A percentile compares a stretch with the other conserved stretches of the same genome.
phyloP scores from a whole-genome alignment of 257 asterid genomes.

The Nicotiana noctiflora region DNA sequence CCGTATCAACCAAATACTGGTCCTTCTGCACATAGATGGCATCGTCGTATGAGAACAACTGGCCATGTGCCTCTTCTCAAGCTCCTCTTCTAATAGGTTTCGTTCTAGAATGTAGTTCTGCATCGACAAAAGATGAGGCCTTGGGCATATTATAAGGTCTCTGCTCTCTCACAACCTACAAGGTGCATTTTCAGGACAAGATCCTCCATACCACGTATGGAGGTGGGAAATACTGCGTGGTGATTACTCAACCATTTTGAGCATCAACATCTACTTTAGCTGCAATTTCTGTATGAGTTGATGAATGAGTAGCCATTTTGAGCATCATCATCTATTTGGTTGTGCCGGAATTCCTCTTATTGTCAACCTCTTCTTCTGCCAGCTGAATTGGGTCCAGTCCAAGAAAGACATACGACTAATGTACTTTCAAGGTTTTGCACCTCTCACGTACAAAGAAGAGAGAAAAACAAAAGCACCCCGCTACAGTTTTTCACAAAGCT shows the following conservation, averaged over 20 bases:
- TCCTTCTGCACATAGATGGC: not conserved
- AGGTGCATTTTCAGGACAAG: not conserved
- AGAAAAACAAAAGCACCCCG: too few species aligned
- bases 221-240: not conserved
- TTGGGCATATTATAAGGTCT: not conserved
- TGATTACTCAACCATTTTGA: not conserved
- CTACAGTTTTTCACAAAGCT: too few species aligned
- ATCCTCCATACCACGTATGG: not conserved
- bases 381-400: too few species aligned
- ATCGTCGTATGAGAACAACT: not conserved
- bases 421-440: too few species aligned
- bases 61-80: not conserved
- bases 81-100: not conserved
- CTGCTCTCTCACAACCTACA: not conserved
- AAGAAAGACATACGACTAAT: too few species aligned
- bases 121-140: not conserved
- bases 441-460: too few species aligned
- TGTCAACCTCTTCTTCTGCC: too few species aligned
- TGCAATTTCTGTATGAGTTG: not conserved
- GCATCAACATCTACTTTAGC: not conserved
- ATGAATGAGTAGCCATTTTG: too few species aligned
- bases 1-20: not conserved
- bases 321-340: too few species aligned
- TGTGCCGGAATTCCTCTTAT: too few species aligned
- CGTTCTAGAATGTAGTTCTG: not conserved